Conservation (phyloP, 805 yeast genomes). For the Candida adriatica region DNA sequence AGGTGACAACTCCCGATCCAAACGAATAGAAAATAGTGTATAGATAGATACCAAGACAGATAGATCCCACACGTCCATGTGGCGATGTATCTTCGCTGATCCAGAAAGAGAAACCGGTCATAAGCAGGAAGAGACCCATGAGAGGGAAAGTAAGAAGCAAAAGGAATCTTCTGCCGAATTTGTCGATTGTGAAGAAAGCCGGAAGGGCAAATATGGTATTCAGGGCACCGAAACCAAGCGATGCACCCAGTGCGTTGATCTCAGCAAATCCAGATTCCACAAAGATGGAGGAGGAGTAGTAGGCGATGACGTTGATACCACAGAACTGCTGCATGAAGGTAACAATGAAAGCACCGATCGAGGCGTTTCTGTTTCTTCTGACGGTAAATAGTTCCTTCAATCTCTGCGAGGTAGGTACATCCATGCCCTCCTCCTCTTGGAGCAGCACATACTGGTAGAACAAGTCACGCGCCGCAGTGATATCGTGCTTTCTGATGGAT, state of each 20-base stretch:
- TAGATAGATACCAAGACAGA: slow-evolving; percentile 67
- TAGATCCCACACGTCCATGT: slow-evolving; percentile 57
- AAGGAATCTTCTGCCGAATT: slow-evolving; percentile 63
- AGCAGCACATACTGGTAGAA: slow-evolving; percentile 62
- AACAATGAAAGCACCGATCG: slow-evolving; percentile 70
- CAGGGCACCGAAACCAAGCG: slow-evolving; percentile 82
- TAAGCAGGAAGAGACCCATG: slow-evolving; percentile 51
- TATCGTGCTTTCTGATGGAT: slow-evolving; percentile 41
- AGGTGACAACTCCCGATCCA: slow-evolving; percentile 88
- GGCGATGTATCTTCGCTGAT: slow-evolving; percentile 37
- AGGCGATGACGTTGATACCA: slow-evolving; percentile 84
- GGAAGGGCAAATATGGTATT: slow-evolving; percentile 79
- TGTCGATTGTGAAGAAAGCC: slow-evolving; percentile 73
- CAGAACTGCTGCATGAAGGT: slow-evolving; percentile 92
- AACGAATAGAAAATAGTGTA: slow-evolving; percentile 70
- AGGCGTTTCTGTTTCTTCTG: slow-evolving; percentile 80
- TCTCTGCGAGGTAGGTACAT: slow-evolving; percentile 39
- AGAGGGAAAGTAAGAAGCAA: slow-evolving; percentile 55
- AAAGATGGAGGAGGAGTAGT: slow-evolving; percentile 76
- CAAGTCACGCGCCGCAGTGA: slow-evolving; percentile 64
- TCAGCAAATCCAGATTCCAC: slow-evolving; percentile 57
- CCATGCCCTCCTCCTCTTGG: slow-evolving; percentile 51
- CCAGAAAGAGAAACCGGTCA: slow-evolving; percentile 70
- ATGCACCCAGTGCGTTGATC: slow-evolving; percentile 62
- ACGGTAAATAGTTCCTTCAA: slow-evolving; percentile 55